Base-by-base conservation (phyloP, 768 basidiomycete genomes). In the Termitomyces sp. region DNA sequence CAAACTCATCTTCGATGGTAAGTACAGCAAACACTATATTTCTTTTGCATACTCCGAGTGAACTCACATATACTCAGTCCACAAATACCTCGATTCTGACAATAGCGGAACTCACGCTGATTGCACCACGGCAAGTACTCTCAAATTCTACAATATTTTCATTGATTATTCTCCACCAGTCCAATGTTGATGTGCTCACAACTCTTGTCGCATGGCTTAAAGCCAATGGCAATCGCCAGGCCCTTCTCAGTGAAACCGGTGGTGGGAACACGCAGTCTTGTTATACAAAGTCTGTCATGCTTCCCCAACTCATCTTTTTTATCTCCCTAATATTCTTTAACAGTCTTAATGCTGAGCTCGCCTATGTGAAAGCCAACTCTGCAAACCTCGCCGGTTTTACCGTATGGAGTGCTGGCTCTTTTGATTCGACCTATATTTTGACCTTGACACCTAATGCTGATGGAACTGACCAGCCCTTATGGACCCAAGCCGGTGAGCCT, bases 1-100 rank as follows among this genome's bases (percentile, higher is more conserved):
- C 53, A 76, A 75, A 57, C 71, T 85, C 33, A 66, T 85, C 56
- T 76, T 85, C 56, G 84, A 85, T 61, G 65, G 66, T 64, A 36
- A 40, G 22, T 15, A 25, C 15, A 38, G 39, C 4, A 36, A 49
- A 3, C 12, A 27, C 1, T 10, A 38, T 20, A 41, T 29, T 29
- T 18, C 39, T 10, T n/a, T 6, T 41, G 22, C 10, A 33, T 5
- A 15, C 20, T 31, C 9, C n/a, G 18, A 20, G 15, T 46, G 22
- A 5, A 35, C 46, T 12, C 7, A 7, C 42, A 5, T 29, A 42
- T 31, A 25, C 27, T 23, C 29, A 53, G 81, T 83, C 7, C 84
- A 85, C 72, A 79, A 81, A 64, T 85, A 85, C 67, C 76, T 82
- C 49, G 84, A 85, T 64, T 70, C 60, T 13, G 81, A 83, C 61